Base-by-base conservation (phyloP, 1,284 basidiomycete genomes). In the Ustilago tritici region DNA sequence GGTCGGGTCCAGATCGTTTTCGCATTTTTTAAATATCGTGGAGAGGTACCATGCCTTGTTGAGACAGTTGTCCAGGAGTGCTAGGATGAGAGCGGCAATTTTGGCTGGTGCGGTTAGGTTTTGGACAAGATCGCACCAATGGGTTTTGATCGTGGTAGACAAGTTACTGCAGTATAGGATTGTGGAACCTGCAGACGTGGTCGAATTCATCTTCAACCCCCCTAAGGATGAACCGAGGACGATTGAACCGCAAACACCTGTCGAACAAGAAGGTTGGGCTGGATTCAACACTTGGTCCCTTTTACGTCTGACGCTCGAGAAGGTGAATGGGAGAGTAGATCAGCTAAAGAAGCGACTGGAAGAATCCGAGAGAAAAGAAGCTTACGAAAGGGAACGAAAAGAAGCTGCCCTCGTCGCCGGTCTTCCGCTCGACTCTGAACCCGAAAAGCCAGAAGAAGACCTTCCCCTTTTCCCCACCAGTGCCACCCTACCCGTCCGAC, bases 151-250 rank as follows among this genome's bases (percentile, higher is more conserved):
- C 82, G 95, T 98, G 6, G 92, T 96, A 74, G 97, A 98, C 89
- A 99, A 99, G 88, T 89, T 98, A 72, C 93, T 99, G 90, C 96
- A 99, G 87, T 99, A 99, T 87, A 93, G 97, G 83, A 93, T 99
- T 65, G 92, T 99, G 35, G 95, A 98, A 83, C 94, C 95, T 0
- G 91, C 92, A 15, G 95, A 99, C 83, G 92, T 98, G 17, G 92
- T 98, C 60, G 88, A 88, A 4, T 98, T 94, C 91, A 90, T 93
- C 17, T 98, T 99, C 86, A 88, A 14, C 19, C 70, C 78, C 9
- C 64, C 74, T 3, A 50, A 10, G n/a, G 66, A 66, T n/a, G 68
- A 76, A 19, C 71, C 66, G 3, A 38, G 28, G 2, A 38, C 61
- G 14, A 65, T 70, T 35, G 34, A 8, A 0, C 11, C 41, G 6